Evolutionary conservation across 805 yeast species (phyloP), one percentile per base, ranked within the genome.

Genomic region (Saccharomycopsis lassenensis): DNA sequence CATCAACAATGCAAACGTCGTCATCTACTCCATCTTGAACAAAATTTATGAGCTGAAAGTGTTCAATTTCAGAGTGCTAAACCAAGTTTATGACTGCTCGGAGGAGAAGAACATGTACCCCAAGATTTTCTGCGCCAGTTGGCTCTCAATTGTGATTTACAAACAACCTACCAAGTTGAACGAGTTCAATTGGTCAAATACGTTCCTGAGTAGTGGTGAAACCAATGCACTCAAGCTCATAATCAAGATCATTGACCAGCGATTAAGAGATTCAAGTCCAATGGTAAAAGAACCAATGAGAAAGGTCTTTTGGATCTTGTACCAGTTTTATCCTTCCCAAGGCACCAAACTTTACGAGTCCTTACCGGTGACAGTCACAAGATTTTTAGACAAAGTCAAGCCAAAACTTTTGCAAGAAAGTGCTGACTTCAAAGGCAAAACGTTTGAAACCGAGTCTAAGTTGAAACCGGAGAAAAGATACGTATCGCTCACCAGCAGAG

Each of bases 251-350:
- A 50, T 84, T 1, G 42, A 58, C 3, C 76, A 71, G 46, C 77
- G 89, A 15, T 59, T 91, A 1, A 52, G 71, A 1, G 97, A 87
- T 53, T 83, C 95, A 0, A 79, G 80, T 40, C 84, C 87, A 0
- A 60, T 70, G 0, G 95, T 83, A 0, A 67, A 96, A 45, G 93
- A 76, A 48, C 61, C 73, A 0, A 81, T 78, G 61, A 69, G 94
- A 52, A 60, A 63, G 2, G 65, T 85, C 0, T 89, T 68, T 49
- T 87, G 95, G 95, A 61, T 69, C 10, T 67, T 73, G 37, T 67
- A 65, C 46, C 62, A 60, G 15, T 49, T 65, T 5, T 79, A 72
- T 57, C 80, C 83, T 0, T 49, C 55, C 0, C 57, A 61, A 10
- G 80, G 76, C 0, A 70, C 66, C 11, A 45, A 43, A 11, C 41